These are phyloP conservation scores for Citrus trifoliata DNA, from an alignment of 345 rosid species.

Conservation along the genomic window DNA sequence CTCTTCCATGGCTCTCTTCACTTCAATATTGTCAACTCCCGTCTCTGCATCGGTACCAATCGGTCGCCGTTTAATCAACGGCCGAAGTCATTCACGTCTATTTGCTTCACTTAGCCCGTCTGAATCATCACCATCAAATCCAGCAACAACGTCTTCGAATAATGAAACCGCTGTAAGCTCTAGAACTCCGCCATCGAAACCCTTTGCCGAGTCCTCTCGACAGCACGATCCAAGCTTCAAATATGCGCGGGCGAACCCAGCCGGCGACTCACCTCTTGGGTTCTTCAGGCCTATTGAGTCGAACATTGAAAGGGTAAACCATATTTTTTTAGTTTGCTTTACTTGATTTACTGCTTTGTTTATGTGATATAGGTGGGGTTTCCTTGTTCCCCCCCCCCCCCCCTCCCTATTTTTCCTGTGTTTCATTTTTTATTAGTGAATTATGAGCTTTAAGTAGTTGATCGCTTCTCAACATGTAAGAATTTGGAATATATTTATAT, in stretches of 20 bases:
- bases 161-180: conserved; percentile 19
- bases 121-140: conserved; percentile 33
- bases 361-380: not conserved
- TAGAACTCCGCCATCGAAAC: conserved; percentile 21
- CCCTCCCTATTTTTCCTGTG: not conserved
- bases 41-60: conserved; percentile 32
- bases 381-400: too few relatives aligned
- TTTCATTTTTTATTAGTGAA: not conserved
- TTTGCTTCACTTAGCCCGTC: conserved; percentile 40
- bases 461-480: not conserved
- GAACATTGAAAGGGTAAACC: conserved; percentile 62
- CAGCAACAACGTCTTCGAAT: conserved; percentile 4
- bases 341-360: not conserved
- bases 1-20: conserved; percentile 45
- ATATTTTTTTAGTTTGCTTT: not conserved
- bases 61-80: conserved; percentile 11
- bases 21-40: conserved; percentile 39
- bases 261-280: conserved; percentile 30
- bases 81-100: conserved; percentile 24
- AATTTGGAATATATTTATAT: not conserved
- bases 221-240: conserved; percentile 36
- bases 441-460: not conserved
- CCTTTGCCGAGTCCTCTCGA: conserved; percentile 28
- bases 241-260: conserved; percentile 28
- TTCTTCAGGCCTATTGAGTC: conserved; percentile 67